A percentile compares a stretch with the other conserved stretches of the same genome.
These are phyloP conservation scores for Capsella rubella DNA, from an alignment of 441 rosid species.

Conservation along the genomic window DNA sequence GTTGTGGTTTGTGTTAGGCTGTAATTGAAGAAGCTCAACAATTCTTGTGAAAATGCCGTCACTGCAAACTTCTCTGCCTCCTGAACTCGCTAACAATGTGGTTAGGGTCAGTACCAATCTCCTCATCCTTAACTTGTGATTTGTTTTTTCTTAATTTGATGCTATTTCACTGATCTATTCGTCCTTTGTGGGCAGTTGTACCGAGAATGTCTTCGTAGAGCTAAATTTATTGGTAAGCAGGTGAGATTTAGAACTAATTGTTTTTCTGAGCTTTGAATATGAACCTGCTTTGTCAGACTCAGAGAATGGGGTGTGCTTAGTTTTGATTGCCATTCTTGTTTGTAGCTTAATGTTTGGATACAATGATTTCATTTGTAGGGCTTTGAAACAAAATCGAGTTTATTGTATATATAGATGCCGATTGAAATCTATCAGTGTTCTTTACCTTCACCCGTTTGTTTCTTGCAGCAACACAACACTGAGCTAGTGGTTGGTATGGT, in stretches of 20 bases:
- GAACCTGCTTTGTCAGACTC: not conserved
- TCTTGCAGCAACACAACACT: constrained; percentile 87
- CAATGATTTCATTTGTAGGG: not conserved
- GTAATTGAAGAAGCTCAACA: constrained; percentile 3
- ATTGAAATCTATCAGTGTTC: not conserved
- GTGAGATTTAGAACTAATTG: constrained; percentile 45
- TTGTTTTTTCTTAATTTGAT: not conserved
- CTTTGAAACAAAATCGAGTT: constrained; percentile 1
- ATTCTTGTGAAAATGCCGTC: constrained; percentile 63
- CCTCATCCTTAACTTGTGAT: not conserved
- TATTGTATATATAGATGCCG: not conserved
- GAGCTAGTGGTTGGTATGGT: constrained; percentile 77
- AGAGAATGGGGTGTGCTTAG: constrained; percentile 10
- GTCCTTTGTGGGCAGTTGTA: constrained; percentile 57
- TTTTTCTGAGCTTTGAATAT: constrained; percentile 11
- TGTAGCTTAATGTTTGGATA: not conserved
- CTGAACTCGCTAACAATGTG: constrained; percentile 88
- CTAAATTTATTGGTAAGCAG: constrained; percentile 81
- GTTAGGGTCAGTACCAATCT: constrained; percentile 67
- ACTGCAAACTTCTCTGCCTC: constrained; percentile 84
- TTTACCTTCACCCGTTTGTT: constrained; percentile 15
- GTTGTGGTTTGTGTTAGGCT: constrained; percentile 10
- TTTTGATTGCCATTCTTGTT: constrained; percentile 4
- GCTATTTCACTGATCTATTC: not conserved
- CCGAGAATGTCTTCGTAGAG: constrained; percentile 96